Evolutionary conservation across 2,329 filamentous ascomycete species (phyloP), one percentile per base, ranked within the genome.

Genomic region (Beauveria asiatica): DNA sequence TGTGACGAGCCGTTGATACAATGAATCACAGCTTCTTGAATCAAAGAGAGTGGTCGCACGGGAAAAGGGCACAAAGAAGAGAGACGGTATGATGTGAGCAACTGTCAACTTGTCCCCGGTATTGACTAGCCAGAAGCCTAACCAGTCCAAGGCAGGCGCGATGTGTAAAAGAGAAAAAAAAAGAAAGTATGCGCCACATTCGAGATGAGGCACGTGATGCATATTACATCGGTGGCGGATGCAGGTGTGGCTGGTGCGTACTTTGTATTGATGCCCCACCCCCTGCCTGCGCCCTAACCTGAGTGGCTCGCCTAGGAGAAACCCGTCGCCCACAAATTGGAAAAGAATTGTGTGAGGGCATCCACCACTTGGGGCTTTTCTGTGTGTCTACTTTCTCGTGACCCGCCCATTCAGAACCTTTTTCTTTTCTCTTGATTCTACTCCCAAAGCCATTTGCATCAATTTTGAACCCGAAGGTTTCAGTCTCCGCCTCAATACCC

Each of bases 401-500:
- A 54, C 57, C 50, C 50, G 57, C 49, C 39, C 13, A 16, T 19
- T 17, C 23, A 21, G 5, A 48, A 48, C 9, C 23, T 23, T 45
- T 65, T n/a, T n/a, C n/a, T n/a, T 64, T 65, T 64, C 64, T 59
- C 62, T 69, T 72, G 67, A 63, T 66, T 66, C 67, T 66, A 68
- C 55, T 30, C 52, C 53, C 67, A 69, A 69, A 67, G 65, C 67
- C 67, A 67, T 59, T 59, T 48, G n/a, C 64, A 69, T 71, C 67
- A 70, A 73, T 70, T 72, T 72, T 84, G 89, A 88, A 96, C 91
- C 90, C 84, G 90, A 94, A 91, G 92, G 88, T 84, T 73, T 95
- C 93, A 97, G 93, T 97, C 93, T 96, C 93, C 93, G 92, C 89
- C 84, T 87, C 89, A 87, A 62, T 41, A 77, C 78, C 21, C 77